Conservation (phyloP, 2,329 filamentous ascomycete genomes). For the Exserohilum turcica region DNA sequence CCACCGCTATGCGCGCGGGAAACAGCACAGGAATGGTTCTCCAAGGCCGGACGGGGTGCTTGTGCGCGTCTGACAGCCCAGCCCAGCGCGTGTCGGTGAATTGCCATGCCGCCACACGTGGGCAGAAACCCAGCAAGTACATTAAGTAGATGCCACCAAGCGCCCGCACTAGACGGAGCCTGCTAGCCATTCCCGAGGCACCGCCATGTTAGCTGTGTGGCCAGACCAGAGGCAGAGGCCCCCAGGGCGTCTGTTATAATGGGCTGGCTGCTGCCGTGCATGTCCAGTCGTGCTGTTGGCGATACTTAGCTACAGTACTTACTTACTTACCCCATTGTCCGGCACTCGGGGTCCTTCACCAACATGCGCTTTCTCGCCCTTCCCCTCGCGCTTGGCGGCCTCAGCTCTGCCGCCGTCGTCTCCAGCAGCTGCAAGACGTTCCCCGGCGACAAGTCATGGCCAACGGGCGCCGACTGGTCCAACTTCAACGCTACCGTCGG, state of each 20-base stretch:
- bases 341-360: no score
- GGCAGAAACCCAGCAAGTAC: no score
- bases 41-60: no score
- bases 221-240: neutral
- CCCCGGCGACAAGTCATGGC: slow-evolving; percentile 32
- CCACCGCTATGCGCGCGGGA: no score
- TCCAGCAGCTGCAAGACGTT: slow-evolving; percentile 24
- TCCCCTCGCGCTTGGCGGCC: slow-evolving; percentile 6
- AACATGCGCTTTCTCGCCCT: slow-evolving; percentile 5
- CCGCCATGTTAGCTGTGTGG: neutral
- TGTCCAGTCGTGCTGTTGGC: neutral
- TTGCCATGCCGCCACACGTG: neutral
- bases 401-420: slow-evolving; percentile 4
- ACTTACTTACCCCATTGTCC: no score
- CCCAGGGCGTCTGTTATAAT: slow-evolving; percentile 8
- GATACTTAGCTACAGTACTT: neutral
- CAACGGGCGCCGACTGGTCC: slow-evolving; percentile 21
- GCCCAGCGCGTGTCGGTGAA: neutral
- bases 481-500: slow-evolving; percentile 24
- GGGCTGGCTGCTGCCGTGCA: neutral
- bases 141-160: neutral
- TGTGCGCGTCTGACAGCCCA: no score
- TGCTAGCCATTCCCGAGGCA: slow-evolving; percentile 3
- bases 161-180: slow-evolving; percentile 5
- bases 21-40: no score